Base-by-base conservation (phyloP, 257 asterid genomes). In the Fraxinus anomala region DNA sequence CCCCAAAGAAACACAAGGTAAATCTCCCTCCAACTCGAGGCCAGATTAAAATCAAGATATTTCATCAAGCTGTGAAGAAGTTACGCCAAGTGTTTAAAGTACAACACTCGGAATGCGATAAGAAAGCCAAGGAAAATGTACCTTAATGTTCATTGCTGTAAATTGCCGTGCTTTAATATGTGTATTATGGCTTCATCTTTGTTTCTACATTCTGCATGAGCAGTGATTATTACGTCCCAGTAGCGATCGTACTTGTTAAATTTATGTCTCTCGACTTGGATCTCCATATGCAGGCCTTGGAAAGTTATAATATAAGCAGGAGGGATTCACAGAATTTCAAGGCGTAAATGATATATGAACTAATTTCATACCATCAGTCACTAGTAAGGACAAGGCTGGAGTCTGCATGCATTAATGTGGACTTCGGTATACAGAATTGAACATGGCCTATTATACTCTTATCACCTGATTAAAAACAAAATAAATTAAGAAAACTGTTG, bases 1-100 rank as follows among this genome's bases (percentile, higher is more conserved):
- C 39, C 42, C 10, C 37, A 39, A 81, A 81, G 72, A 37, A 24
- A 37, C 21, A 71, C 59, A 51, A 82, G 75, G 75, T 36, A 8
- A 37, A 23, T 49, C 67, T 71, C 72, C 86, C 81, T 2, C 81
- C 83, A 9, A 79, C 24, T 31, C 70, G 86, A 54, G 86, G 83
- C 6, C 72, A 82, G 70, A 42, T 82, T 72, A 82, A 75, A 24
- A 77, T 23, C 16, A 17, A 31, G 49, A 71, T 82, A 8, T 24
- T 66, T 19, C 24, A 21, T 13, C 79, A 28, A 24, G 8, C 72
- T 23, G 37, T 79, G 72, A 75, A 71, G 77, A 65, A 75, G 39
- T 14, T 75, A 66, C 6, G 67, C 6, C 72, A 71, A 70, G 1
- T 47, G 31, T 63, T 26, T 24, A 26, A 63, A 23, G 34, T 63